Evolutionary conservation across 768 basidiomycete genomes (phyloP).

Genomic region (Pleurotus pulmonarius): DNA sequence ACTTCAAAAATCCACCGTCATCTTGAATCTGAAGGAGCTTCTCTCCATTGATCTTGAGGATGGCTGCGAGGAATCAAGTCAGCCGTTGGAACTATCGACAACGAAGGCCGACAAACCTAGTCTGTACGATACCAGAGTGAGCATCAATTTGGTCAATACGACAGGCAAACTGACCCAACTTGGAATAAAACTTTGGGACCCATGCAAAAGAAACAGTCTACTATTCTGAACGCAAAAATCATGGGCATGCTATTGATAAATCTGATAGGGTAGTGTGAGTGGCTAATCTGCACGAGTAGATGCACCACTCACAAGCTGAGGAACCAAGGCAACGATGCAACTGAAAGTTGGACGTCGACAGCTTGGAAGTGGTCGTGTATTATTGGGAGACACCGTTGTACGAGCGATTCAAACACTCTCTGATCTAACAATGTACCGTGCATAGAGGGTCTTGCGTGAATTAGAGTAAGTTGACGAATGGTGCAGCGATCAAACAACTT

Average conservation of each 20-base stretch:
- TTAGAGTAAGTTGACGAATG: constrained; percentile 6
- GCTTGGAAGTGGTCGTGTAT: constrained; percentile 89
- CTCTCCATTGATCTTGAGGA: constrained; percentile 96
- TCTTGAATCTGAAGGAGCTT: constrained; percentile 90
- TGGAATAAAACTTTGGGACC: constrained; percentile 98
- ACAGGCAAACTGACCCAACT: constrained; percentile 67
- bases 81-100: neutral
- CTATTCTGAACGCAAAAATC: constrained; percentile 96
- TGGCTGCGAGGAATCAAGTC: constrained; percentile 49
- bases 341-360: constrained; percentile 95
- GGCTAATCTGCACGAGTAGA: neutral
- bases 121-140: constrained; percentile 8
- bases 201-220: constrained; percentile 99
- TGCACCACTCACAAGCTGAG: constrained; percentile 74
- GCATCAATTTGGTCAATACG: constrained; percentile 4
- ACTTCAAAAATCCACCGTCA: constrained; percentile 96
- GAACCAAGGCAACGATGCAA: constrained; percentile 98
- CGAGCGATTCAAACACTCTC: constrained; percentile 93
- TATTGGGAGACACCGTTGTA: constrained; percentile 84
- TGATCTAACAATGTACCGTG: constrained; percentile 99
- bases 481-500: constrained; percentile 18
- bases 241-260: constrained; percentile 95
- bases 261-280: constrained; percentile 28
- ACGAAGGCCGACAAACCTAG: constrained; percentile 28
- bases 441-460: constrained; percentile 79